These are phyloP conservation scores for Barnettozyma botsteinii DNA, from an alignment of 805 yeast genomes.

Conservation along the genomic window DNA sequence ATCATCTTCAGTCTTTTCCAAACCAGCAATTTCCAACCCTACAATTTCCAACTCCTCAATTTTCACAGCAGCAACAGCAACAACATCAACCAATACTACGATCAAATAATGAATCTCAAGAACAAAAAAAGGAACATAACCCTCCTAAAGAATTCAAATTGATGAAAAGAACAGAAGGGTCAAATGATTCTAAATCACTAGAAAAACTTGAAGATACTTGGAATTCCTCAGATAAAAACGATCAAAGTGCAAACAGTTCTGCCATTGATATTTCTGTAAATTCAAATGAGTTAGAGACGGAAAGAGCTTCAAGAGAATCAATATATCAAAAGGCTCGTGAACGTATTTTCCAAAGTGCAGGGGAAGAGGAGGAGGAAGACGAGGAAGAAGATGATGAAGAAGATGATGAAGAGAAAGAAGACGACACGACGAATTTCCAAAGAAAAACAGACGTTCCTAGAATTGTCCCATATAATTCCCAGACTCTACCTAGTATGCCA, in stretches of 20 bases:
- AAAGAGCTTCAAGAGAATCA: conserved; percentile 37
- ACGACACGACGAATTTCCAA: conserved; percentile 5
- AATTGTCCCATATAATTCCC: background rate
- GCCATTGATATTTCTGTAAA: background rate
- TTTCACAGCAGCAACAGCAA: background rate
- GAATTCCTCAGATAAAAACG: background rate
- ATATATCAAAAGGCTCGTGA: conserved; percentile 37
- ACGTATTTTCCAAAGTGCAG: conserved; percentile 29
- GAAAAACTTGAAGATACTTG: background rate
- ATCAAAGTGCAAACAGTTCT: background rate
- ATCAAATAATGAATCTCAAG: background rate
- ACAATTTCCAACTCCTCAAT: background rate
- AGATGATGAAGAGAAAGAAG: conserved; percentile 10
- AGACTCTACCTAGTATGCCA: background rate
- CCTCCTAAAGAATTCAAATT: conserved; percentile 19
- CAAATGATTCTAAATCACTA: conserved; percentile 4
- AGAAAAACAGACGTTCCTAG: background rate
- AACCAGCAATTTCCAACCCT: background rate
- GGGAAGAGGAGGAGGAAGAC: conserved; percentile 27
- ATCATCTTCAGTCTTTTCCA: background rate
- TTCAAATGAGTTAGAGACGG: conserved; percentile 25
- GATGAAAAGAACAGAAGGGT: conserved; percentile 19
- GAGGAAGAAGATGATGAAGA: conserved; percentile 22
- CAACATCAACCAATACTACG: background rate
- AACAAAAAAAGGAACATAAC: background rate